Evolutionary conservation across 495 filamentous ascomycete genomes (phyloP).

Genomic region (Penicillium cosmopolitanum): DNA sequence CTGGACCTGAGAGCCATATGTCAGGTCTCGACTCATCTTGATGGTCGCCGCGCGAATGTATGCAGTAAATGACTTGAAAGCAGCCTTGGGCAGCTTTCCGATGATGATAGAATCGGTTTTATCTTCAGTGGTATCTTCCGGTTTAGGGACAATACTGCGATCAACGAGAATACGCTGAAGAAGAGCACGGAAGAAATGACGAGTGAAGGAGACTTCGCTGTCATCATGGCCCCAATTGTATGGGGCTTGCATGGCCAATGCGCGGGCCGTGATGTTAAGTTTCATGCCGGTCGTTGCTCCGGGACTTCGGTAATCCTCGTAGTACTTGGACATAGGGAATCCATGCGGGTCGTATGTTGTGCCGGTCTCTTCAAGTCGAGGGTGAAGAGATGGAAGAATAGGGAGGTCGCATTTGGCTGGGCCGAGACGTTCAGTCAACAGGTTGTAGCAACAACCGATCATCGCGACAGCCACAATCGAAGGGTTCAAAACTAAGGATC

Average conservation of each 20-base stretch:
- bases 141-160: conserved; percentile 66
- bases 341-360: conserved; percentile 79
- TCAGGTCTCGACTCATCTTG: conserved; percentile 67
- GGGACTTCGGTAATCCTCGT: conserved; percentile 61
- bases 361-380: conserved; percentile 60
- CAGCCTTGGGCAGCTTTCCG: conserved; percentile 78
- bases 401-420: conserved; percentile 85
- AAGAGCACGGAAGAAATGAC: conserved; percentile 91
- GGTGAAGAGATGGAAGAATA: conserved; percentile 60
- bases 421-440: conserved; percentile 85
- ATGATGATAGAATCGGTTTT: conserved; percentile 65
- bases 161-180: conserved; percentile 91
- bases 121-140: conserved; percentile 33
- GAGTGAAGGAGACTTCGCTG: conserved; percentile 85
- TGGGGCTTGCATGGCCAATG: conserved; percentile 96
- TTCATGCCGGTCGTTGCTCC: conserved; percentile 63
- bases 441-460: conserved; percentile 97
- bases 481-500: conserved; percentile 81
- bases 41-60: conserved; percentile 80
- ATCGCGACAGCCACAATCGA: conserved; percentile 86
- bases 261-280: conserved; percentile 92
- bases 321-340: conserved; percentile 83
- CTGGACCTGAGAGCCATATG: conserved; percentile 58
- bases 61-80: conserved; percentile 72
- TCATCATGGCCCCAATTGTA: conserved; percentile 84